Base-by-base conservation (phyloP, 2,329 filamentous ascomycete species). In the Aquanectria penicillioides region DNA sequence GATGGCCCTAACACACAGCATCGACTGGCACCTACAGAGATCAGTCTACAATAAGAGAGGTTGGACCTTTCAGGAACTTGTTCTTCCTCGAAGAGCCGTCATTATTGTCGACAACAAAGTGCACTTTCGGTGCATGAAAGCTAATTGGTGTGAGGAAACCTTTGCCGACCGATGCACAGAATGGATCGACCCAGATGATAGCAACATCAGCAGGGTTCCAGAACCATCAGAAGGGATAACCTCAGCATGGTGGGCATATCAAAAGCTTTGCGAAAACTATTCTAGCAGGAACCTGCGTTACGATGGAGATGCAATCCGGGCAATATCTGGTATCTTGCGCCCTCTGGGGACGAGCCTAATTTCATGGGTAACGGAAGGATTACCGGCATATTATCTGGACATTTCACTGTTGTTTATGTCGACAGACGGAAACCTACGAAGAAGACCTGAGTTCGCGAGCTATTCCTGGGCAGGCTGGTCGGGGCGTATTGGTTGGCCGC, bases 381-480 rank as follows among this genome's bases (percentile, higher is more conserved):
- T 53, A 25, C 53, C 41, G 2, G 34, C 15, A 13, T 40, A 40
- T 8, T 56, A 51, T 13, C 46, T 57, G 5, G 53, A 60, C 4
- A 15, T 23, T 2, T 38, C 41, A 3, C 23, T 60, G 15, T 33
- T 60, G 3, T 60, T 57, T 9, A 3, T 34, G 5, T 46, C 46
- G 3, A 12, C 17, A 1, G 33, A 50, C 12, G 59, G 49, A 3
- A n/a, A 18, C 1, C 3, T 62, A 3, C 38, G 41, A 5, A 15
- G 62, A 9, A 55, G 59, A 5, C 26, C 41, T 4, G 59, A 37
- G 4, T 64, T 64, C 31, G 47, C 59, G 5, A 64, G 62, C n/a
- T 64, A 57, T 40, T 64, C 62, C 7, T 64, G 62, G 62, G 56
- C 52, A 8, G 62, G 62, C 12, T 64, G 62, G 59, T 51, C 46